Evolutionary conservation across 257 asterid genomes (phyloP).

Genomic region (Rehmannia glutinosa): DNA sequence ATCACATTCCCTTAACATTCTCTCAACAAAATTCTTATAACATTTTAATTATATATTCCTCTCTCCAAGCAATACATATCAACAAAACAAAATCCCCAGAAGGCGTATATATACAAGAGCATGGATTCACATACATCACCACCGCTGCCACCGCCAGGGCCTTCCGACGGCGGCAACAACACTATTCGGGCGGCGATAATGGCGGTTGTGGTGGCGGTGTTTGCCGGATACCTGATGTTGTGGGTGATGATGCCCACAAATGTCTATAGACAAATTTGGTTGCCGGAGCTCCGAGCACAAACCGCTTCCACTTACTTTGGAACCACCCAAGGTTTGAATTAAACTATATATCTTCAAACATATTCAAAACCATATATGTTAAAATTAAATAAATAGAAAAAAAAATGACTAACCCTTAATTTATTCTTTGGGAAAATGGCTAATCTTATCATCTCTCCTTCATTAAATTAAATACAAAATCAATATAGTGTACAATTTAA

Average conservation of each 20-base stretch:
- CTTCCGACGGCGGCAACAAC: slow-evolving; percentile 26
- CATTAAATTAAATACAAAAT: too few relatives aligned
- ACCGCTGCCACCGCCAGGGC: too few relatives aligned
- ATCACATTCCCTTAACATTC: slow-evolving; percentile 24
- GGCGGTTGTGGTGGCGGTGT: slow-evolving; percentile 31
- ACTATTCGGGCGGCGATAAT: slow-evolving; percentile 30
- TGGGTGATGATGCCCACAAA: slow-evolving; percentile 66
- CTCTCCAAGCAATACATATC: neutral
- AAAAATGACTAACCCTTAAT: too few relatives aligned
- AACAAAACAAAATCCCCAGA: neutral
- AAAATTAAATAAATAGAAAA: too few relatives aligned
- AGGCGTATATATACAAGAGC: neutral
- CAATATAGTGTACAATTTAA: too few relatives aligned
- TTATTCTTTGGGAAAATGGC: too few relatives aligned
- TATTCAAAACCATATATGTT: too few relatives aligned
- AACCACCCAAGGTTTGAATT: slow-evolving; percentile 50
- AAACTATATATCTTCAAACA: neutral
- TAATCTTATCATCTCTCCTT: too few relatives aligned
- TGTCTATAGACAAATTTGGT: slow-evolving; percentile 40
- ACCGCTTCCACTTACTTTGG: slow-evolving; percentile 75
- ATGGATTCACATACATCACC: slow-evolving; percentile 15
- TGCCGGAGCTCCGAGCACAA: slow-evolving; percentile 34
- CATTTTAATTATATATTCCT: neutral
- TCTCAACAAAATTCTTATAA: neutral
- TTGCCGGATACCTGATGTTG: slow-evolving; percentile 46